These are phyloP conservation scores for Penicillium waksmanii DNA, from an alignment of 495 filamentous ascomycete genomes.

Conservation along the genomic window DNA sequence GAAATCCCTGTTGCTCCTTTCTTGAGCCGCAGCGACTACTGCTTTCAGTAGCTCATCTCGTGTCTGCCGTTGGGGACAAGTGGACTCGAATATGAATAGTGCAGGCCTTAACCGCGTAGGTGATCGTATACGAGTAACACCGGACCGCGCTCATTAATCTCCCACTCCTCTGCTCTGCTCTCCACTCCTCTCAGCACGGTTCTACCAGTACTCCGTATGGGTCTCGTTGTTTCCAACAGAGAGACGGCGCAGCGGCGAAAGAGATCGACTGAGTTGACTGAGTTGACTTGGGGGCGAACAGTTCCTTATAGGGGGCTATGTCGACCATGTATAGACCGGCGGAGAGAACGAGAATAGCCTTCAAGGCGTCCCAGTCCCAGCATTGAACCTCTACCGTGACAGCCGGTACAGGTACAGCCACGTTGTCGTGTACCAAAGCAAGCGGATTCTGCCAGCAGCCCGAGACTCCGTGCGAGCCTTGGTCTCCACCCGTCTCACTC, in stretches of 20 bases:
- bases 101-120: neutral
- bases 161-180: neutral
- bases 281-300: neutral
- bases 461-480: conserved; percentile 3
- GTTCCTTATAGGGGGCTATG: too few relatives aligned
- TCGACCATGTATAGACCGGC: neutral
- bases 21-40: conserved; percentile 13
- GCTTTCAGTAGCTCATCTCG: conserved; percentile 12
- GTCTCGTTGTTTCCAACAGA: neutral
- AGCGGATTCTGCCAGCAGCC: neutral
- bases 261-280: neutral
- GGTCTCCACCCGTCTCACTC: neutral
- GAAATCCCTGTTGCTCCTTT: neutral
- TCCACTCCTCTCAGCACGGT: neutral
- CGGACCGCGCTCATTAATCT: conserved; percentile 4
- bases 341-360: neutral
- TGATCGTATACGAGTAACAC: neutral
- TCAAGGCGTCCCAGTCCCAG: too few relatives aligned
- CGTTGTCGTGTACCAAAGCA: conserved; percentile 6
- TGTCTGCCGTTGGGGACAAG: neutral
- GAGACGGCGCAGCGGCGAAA: neutral
- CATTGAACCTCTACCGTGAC: too few relatives aligned
- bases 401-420: conserved; percentile 8
- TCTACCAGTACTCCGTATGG: neutral
- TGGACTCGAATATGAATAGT: neutral